These are phyloP conservation scores for Skeletonema tropicum DNA, from an alignment of 108 stramenopile species.

Conservation along the genomic window DNA sequence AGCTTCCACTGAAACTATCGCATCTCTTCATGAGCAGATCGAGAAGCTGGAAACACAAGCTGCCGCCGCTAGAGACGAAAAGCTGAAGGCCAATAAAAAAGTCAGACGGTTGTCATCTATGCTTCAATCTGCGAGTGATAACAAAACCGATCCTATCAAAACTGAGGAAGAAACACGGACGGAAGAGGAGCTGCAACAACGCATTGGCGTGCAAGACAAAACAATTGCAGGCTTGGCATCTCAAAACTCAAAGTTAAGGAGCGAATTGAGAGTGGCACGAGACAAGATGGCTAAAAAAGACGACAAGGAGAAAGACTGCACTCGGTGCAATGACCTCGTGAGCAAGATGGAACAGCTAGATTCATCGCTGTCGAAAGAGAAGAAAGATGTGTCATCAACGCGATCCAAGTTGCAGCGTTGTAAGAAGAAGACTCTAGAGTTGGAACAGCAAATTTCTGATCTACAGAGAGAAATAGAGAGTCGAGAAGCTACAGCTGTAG, in stretches of 20 bases:
- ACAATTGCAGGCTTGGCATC: slow-evolving; percentile 39
- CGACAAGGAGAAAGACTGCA: slow-evolving; percentile 5
- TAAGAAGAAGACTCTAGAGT: background rate
- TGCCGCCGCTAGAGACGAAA: slow-evolving; percentile 22
- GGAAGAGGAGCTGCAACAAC: slow-evolving; percentile 20
- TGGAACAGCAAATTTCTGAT: slow-evolving; percentile 1
- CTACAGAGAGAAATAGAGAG: background rate
- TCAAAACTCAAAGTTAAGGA: slow-evolving; percentile 34
- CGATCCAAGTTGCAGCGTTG: background rate
- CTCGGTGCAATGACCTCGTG: background rate
- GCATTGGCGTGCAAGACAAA: slow-evolving; percentile 36
- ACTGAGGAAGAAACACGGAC: background rate
- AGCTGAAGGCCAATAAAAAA: slow-evolving; percentile 20
- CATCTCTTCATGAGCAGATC: slow-evolving; percentile 21
- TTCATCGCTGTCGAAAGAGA: background rate
- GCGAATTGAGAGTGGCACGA: slow-evolving; percentile 14
- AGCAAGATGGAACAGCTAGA: background rate
- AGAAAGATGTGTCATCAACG: background rate
- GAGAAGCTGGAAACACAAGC: slow-evolving; percentile 22
- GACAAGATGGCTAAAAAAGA: slow-evolving; percentile 1
- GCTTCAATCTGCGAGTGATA: slow-evolving; percentile 12
- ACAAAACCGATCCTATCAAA: background rate
- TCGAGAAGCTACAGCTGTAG: no score
- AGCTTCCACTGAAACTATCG: slow-evolving; percentile 5
- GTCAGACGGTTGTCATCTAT: slow-evolving; percentile 18